Evolutionary conservation across 2,329 filamentous ascomycete genomes (phyloP).

Genomic region (Blastomyces percursus): DNA sequence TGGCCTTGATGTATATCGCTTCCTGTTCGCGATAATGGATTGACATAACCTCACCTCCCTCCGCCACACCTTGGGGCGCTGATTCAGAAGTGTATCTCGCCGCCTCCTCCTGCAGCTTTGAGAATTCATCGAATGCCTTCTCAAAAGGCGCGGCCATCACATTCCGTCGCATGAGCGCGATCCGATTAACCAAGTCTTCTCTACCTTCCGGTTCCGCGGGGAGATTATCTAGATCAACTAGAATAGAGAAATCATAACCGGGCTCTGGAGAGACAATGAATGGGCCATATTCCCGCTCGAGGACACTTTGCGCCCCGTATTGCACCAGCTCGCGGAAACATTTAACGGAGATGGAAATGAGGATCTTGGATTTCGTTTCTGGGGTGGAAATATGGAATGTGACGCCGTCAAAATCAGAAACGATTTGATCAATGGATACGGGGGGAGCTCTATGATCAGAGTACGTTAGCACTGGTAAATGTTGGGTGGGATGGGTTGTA

Average conservation of each 20-base stretch:
- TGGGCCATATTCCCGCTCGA: slow-evolving; percentile 86
- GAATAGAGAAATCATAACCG: slow-evolving; percentile 91
- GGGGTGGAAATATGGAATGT: slow-evolving; percentile 98
- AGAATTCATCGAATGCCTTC: slow-evolving; percentile 88
- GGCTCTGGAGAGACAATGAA: slow-evolving; percentile 80
- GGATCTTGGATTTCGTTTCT: slow-evolving; percentile 83
- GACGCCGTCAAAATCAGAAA: slow-evolving; percentile 98
- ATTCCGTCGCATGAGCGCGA: slow-evolving; percentile 91
- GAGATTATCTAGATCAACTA: slow-evolving; percentile 77
- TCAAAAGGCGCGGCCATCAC: slow-evolving; percentile 98
- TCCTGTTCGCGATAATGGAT: slow-evolving; percentile 99
- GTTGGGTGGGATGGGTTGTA: slow-evolving; percentile 13
- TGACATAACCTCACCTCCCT: slow-evolving; percentile 86
- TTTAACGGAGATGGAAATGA: slow-evolving; percentile 88
- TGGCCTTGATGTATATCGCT: slow-evolving; percentile 97
- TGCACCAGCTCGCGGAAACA: slow-evolving; percentile 87
- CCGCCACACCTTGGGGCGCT: slow-evolving; percentile 77
- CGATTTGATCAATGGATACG: slow-evolving; percentile 88
- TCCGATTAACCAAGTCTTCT: slow-evolving; percentile 74
- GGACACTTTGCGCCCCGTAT: slow-evolving; percentile 83
- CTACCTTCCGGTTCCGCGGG: slow-evolving; percentile 74
- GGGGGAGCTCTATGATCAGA: slow-evolving; percentile 57
- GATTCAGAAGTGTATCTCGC: slow-evolving; percentile 88
- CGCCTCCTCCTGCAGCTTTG: slow-evolving; percentile 73
- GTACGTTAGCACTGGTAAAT: slow-evolving; percentile 29